Base-by-base conservation (phyloP, 1,139 yeast species). In the Lodderomyces orthopsilosis region DNA sequence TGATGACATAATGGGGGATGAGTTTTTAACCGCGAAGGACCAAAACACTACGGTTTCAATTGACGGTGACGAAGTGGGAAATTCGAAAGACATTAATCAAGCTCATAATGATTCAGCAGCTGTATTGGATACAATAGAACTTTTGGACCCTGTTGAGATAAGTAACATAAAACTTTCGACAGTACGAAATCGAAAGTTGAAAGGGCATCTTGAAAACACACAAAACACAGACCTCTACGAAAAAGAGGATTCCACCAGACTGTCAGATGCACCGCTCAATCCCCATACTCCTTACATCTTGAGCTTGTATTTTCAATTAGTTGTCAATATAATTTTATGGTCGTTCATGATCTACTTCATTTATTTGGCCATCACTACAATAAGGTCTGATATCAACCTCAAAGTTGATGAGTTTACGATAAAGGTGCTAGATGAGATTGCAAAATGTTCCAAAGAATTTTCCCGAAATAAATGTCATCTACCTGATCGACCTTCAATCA, bases 381-480 rank as follows among this genome's bases (percentile, higher is more conserved):
- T 91, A 6, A 72, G 79, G 38, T 69, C 79, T 8, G 98, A 93
- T 61, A 83, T 91, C 35, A 78, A 80, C 51, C 75, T 75, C 60
- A 79, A 84, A 59, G 70, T 89, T 45, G 89, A 83, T 51, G 70
- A 77, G 37, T 77, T 85, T 59, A 73, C 85, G 1, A 61, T 77
- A 19, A 81, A 83, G 44, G 75, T 80, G 19, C 57, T 81, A 41
- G 78, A 79, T 49, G 86, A 90, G 59, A 86, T 90, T 56, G 69
- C 83, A 5, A 61, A 70, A 27, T 93, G 98, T 61, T 71, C 84
- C 4, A 70, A 82, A 41, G 85, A 88, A 48, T 93, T 83, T 59
- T 61, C 77, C 19, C 64, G 83, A 30, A 91, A 93, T 62, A 78
- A 83, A 54, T 93, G 98, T 58, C 52, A 55, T 27, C 58, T 60